Evolutionary conservation across 2,329 filamentous ascomycete species (phyloP).

Genomic region (Passalora sequoiae): DNA sequence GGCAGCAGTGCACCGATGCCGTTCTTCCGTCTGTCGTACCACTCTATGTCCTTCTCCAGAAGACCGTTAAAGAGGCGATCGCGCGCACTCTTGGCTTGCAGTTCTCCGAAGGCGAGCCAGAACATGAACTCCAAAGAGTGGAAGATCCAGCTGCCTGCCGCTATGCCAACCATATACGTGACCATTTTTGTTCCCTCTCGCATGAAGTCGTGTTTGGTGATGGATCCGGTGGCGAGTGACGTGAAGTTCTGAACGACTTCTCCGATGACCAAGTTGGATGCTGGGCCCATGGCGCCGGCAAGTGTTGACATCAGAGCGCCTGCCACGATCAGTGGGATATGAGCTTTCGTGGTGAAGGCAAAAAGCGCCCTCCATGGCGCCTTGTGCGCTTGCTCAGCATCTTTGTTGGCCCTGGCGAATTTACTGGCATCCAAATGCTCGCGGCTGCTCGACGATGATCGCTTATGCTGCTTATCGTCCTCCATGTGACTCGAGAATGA

Average conservation of each 20-base stretch:
- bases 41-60: conserved; percentile 67
- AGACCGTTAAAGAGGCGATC: conserved; percentile 62
- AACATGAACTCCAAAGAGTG: conserved; percentile 61
- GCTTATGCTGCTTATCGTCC: conserved; percentile 17
- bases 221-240: conserved; percentile 54
- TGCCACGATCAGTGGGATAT: conserved; percentile 51
- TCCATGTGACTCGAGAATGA: conserved; percentile 10
- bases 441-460: conserved; percentile 15
- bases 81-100: conserved; percentile 66
- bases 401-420: conserved; percentile 10
- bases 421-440: not conserved
- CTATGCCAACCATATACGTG: conserved; percentile 59
- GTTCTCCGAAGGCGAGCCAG: conserved; percentile 76
- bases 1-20: conserved; percentile 68
- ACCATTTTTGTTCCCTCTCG: conserved; percentile 55
- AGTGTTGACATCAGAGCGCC: conserved; percentile 55
- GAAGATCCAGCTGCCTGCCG: conserved; percentile 60
- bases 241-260: conserved; percentile 68
- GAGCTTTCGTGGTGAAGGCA: conserved; percentile 61
- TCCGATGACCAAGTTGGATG: conserved; percentile 66
- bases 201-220: conserved; percentile 50
- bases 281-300: conserved; percentile 59
- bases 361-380: conserved; percentile 58
- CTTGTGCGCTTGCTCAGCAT: conserved; percentile 8
- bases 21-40: conserved; percentile 71